Evolutionary conservation across 352 stramenopile species (phyloP).

Genomic region (Halophytophthora polymorphica): DNA sequence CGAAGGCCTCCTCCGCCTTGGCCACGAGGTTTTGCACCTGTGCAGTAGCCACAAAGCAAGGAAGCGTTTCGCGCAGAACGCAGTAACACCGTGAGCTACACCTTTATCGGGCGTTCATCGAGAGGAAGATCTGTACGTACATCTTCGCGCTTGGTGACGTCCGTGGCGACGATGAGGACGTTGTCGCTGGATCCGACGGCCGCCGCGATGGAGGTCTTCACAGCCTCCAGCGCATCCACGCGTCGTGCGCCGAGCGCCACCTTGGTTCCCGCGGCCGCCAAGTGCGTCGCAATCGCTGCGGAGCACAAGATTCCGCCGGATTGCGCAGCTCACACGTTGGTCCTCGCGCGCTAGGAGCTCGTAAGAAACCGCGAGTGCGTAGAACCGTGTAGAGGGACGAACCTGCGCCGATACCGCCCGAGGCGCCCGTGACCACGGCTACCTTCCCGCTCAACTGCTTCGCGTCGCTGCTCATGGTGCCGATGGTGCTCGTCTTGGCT

Average conservation of each 20-base stretch:
- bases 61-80: too few species aligned
- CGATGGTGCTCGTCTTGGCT: not conserved
- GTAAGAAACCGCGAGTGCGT: too few species aligned
- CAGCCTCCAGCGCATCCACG: slow-evolving; percentile 50
- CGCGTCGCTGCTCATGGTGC: slow-evolving; percentile 8
- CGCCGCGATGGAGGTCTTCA: slow-evolving; percentile 32
- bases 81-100: too few species aligned
- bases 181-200: slow-evolving; percentile 19
- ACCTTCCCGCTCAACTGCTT: slow-evolving; percentile 70
- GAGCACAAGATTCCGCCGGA: slow-evolving; percentile 1
- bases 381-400: not conserved
- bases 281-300: slow-evolving; percentile 59
- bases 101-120: too few species aligned
- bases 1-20: slow-evolving; percentile 57
- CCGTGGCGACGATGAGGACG: slow-evolving; percentile 46
- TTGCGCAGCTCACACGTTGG: not conserved
- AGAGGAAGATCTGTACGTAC: slow-evolving; percentile 14
- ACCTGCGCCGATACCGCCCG: slow-evolving; percentile 83
- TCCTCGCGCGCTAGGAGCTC: too few species aligned
- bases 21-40: slow-evolving; percentile 58
- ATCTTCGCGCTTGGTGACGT: slow-evolving; percentile 70
- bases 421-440: slow-evolving; percentile 86
- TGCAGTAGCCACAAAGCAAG: not conserved
- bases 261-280: slow-evolving; percentile 71
- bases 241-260: slow-evolving; percentile 82